Evolutionary conservation across 1,284 basidiomycete genomes (phyloP).

Genomic region (Fistulinella cinereoalba): DNA sequence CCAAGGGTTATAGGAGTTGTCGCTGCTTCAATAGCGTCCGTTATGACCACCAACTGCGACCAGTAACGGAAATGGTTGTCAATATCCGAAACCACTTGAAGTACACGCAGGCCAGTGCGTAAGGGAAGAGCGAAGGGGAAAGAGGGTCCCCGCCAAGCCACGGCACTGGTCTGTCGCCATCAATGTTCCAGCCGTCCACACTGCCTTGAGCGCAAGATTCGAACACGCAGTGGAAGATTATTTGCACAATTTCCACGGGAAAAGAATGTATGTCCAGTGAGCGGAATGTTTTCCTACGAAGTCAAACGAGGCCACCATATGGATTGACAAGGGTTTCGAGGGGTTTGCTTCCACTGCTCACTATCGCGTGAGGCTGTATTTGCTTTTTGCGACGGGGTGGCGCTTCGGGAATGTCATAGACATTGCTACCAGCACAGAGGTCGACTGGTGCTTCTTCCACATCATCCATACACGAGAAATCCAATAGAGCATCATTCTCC

Average conservation of each 20-base stretch:
- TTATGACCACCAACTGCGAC: slow-evolving; percentile 8
- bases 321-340: too few species aligned
- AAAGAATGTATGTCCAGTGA: too few species aligned
- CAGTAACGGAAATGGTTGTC: slow-evolving; percentile 5
- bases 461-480: too few species aligned
- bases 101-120: slow-evolving; percentile 11
- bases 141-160: slow-evolving; percentile 12
- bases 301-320: too few species aligned
- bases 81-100: slow-evolving; percentile 11
- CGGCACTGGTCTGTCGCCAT: neutral
- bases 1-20: neutral
- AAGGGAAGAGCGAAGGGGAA: slow-evolving; percentile 14
- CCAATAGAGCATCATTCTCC: too few species aligned
- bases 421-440: too few species aligned
- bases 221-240: slow-evolving; percentile 12
- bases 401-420: too few species aligned
- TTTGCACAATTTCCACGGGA: slow-evolving; percentile 9
- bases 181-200: neutral
- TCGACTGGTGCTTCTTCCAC: too few species aligned
- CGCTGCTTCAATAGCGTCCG: slow-evolving; percentile 6
- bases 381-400: too few species aligned
- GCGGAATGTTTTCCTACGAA: too few species aligned
- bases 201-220: slow-evolving; percentile 3
- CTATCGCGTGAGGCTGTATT: too few species aligned
- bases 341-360: too few species aligned